Base-by-base conservation (phyloP, 164 flowering plant species). In the Nymphaea thermarum region DNA sequence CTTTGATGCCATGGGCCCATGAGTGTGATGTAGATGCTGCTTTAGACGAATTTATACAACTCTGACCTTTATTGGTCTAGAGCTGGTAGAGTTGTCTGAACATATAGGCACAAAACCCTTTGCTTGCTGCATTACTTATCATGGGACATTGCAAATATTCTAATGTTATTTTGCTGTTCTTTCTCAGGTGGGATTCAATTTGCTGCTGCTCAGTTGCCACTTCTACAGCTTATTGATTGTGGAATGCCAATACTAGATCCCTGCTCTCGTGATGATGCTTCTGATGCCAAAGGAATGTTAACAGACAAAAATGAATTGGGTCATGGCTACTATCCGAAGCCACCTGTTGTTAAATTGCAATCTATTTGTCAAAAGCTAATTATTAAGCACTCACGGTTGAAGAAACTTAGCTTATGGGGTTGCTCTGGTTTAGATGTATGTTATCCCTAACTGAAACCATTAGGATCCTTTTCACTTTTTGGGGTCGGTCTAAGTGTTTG, bases 361-460 rank as follows among this genome's bases (percentile, higher is more conserved):
- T 82, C 83, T 66, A 81, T 85, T 36, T 83, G 80, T 79, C 96
- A 92, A 79, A 95, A 95, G 81, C 83, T 95, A 64, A 89, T 92
- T 1, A 85, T 95, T 69, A 92, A 95, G 60, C 99, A 95, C 71
- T 77, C 67, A 70, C 78, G 85, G 43, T 72, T 95, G 72, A 92
- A 80, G 76, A 95, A 95, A 76, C 90, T 95, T 63, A 95, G 99
- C 74, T 77, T 95, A 68, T 95, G 99, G 99, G 99, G 99, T 60
- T 95, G 99, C 78, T 85, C 93, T 70, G 96, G 95, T 71, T 83
- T 92, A 79, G 98, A 95, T 78, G 99, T 92, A 77, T 86, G 77
- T 65, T 65, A n/a, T 65, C 11, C 14, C 8, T 15, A 51, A 10
- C 8, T 51, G 3, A 51, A 51, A 51, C 8, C 14, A 8, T 51